Conservation (phyloP, 148 eudicot genomes). For the Rhododendron griersonianum region DNA sequence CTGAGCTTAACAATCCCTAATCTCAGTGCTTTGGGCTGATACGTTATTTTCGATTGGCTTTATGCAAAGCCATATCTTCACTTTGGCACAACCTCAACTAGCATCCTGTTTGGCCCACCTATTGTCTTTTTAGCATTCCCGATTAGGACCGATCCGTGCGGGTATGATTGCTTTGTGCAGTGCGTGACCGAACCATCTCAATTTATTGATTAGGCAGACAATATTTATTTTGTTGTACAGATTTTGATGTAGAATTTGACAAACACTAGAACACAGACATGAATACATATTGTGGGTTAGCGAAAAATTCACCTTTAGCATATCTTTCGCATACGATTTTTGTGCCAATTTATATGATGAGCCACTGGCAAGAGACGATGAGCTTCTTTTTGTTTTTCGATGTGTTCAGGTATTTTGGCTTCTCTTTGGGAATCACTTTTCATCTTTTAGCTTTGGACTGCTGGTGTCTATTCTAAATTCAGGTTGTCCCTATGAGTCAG, state of each 20-base stretch:
- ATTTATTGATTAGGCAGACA: not conserved
- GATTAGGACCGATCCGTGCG: not conserved
- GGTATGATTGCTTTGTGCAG: not conserved
- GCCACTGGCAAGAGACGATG: not conserved
- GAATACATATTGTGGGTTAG: not conserved
- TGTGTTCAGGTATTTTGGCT: conserved; percentile 12
- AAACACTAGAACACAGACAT: not conserved
- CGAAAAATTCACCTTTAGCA: not conserved
- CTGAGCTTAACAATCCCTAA: not conserved
- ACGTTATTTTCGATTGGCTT: not conserved
- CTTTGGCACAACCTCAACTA: not conserved
- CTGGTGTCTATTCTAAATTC: conserved; percentile 11
- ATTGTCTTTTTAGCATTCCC: not conserved
- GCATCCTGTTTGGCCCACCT: not conserved
- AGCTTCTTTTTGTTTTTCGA: not conserved
- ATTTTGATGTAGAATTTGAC: not conserved
- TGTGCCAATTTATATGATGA: not conserved
- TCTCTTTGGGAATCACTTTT: not conserved
- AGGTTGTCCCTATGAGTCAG: conserved; percentile 12
- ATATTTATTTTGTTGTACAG: not conserved
- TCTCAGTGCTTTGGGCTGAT: not conserved
- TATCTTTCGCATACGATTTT: not conserved
- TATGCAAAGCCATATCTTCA: not conserved
- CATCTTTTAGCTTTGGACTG: conserved; percentile 3
- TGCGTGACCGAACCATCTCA: not conserved